Conservation (phyloP, 1,284 basidiomycete genomes). For the Volvariella volvacea region DNA sequence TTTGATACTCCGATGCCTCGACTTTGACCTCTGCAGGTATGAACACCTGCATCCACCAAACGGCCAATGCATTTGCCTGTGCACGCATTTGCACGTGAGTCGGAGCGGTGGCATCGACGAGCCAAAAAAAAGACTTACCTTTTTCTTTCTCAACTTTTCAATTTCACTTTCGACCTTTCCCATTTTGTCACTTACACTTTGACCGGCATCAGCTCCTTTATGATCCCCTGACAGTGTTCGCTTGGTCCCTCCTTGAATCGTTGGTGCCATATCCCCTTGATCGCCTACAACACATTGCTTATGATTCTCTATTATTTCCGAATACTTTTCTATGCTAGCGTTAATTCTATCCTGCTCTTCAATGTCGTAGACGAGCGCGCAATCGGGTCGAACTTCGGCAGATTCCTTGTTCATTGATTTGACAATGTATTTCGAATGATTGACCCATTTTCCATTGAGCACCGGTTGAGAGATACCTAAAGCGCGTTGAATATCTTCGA, state of each 20-base stretch:
- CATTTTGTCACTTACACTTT: no score
- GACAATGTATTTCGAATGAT: neutral
- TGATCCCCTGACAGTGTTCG: no score
- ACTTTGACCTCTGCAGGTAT: conserved; percentile 2
- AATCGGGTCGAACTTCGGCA: neutral
- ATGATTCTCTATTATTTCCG: neutral
- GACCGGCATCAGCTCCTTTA: no score
- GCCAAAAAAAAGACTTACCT: neutral
- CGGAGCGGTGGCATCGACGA: no score
- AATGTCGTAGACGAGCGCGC: neutral
- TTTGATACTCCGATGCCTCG: neutral
- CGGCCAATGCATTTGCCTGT: no score
- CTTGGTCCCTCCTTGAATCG: no score
- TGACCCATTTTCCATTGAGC: neutral
- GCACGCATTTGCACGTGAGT: no score
- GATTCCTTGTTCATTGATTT: neutral
- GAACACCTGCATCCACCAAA: conserved; percentile 3
- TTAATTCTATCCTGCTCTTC: neutral
- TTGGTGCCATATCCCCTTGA: no score
- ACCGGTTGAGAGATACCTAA: neutral
- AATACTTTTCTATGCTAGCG: neutral
- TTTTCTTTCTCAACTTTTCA: neutral
- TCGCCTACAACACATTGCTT: neutral
- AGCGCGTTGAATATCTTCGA: no score
- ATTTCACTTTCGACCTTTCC: neutral